Evolutionary conservation across 2,329 filamentous ascomycete genomes (phyloP), one percentile per base, ranked within the genome.

Genomic region (Penicillium sp.): DNA sequence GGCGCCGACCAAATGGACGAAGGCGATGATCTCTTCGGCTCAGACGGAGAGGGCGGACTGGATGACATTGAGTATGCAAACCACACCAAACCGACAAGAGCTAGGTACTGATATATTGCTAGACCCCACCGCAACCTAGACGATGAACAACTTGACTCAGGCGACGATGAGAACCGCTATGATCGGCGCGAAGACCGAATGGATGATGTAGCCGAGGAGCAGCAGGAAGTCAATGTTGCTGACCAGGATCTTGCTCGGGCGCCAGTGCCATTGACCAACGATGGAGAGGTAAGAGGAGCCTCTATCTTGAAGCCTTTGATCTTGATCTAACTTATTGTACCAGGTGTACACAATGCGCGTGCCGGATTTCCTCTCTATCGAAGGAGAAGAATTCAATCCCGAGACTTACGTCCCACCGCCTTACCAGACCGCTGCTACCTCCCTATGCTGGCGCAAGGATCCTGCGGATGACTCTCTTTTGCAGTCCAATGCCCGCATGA

Each of bases 401-500:
- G 81, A 82, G 60, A 84, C 79, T 39, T 88, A 87, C 70, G 81
- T 84, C 66, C 80, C 81, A 44, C 85, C 84, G 4, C 79, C 85
- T 31, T 88, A 83, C 74, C 81, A 84, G 53, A 86, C 84, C 11
- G 85, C 86, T 39, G 81, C 85, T 53, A 85, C 83, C 23, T 87
- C 86, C 0, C 77, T 88, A 29, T 84, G 86, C 65, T 88, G 86
- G 85, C 82, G 86, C 50, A 81, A 82, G 65, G 84, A 85, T 46
- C 85, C 85, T n/a, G 80, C 79, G 2, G 76, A 87, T 55, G 79
- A 80, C 6, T 72, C 76, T 5, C 71, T 81, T 38, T 74, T 87
- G 15, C 85, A 89, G 68, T 87, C 85, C 7, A 88, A 88, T 65
- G 84, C 85, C 11, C 84, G 86, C 40, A 78, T 88, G 50, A 78